Percentiles rank a stretch among this genome's conserved stretches.
phyloP scores from a whole-genome alignment of 2,329 filamentous ascomycete species.

The Aspergillus fructus region DNA sequence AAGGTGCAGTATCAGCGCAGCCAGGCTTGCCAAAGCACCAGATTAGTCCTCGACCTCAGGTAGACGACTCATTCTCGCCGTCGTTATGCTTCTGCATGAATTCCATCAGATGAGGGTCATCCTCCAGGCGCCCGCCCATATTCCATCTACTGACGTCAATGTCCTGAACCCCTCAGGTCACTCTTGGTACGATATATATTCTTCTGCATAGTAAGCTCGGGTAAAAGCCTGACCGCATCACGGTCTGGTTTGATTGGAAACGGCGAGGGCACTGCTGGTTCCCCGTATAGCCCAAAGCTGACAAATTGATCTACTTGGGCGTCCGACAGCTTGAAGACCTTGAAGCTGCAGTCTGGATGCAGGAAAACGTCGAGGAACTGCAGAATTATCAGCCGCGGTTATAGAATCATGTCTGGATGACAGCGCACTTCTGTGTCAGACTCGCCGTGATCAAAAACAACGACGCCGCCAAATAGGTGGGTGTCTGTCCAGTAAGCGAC shows the following conservation, averaged over 20 bases:
- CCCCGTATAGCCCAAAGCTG: not conserved
- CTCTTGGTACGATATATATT: not conserved
- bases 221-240: not conserved
- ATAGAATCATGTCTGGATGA: not conserved
- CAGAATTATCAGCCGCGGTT: not conserved
- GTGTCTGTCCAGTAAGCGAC: not conserved
- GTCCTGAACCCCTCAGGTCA: not conserved
- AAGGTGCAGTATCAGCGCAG: no score
- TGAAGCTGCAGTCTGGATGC: not conserved
- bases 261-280: not conserved
- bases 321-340: not conserved
- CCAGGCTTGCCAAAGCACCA: no score
- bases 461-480: not conserved
- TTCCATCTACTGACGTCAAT: no score
- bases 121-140: no score
- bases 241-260: not conserved
- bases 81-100: no score
- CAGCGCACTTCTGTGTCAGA: not conserved
- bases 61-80: no score
- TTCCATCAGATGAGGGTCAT: no score
- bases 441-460: not conserved
- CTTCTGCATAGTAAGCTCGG: not conserved
- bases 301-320: not conserved
- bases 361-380: not conserved
- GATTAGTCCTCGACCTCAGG: no score